Conservation (phyloP, 495 filamentous ascomycete species). For the Penicillium egyptiacum region DNA sequence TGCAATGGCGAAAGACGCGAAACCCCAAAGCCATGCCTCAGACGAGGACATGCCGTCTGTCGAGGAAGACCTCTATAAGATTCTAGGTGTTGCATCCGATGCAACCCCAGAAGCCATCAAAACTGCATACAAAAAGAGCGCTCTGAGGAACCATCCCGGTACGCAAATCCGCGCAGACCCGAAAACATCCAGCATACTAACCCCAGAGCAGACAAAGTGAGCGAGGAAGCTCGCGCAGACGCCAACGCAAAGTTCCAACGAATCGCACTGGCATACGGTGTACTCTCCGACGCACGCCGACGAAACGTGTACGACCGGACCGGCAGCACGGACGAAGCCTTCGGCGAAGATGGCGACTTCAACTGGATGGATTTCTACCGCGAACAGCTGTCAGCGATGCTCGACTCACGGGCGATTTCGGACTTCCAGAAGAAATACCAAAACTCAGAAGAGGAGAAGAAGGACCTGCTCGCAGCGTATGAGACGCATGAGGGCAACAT, state of each 20-base stretch:
- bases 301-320: constrained; percentile 85
- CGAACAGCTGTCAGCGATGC: constrained; percentile 70
- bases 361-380: constrained; percentile 88
- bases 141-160: constrained; percentile 89
- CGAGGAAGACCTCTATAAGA: constrained; percentile 82
- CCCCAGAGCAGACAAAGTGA: constrained; percentile 63
- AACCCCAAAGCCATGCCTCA: constrained; percentile 16
- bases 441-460: constrained; percentile 78
- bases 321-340: constrained; percentile 77
- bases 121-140: constrained; percentile 90
- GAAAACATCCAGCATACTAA: neutral
- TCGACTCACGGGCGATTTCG: constrained; percentile 67
- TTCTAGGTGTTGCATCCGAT: constrained; percentile 67
- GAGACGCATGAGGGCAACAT: constrained; percentile 67
- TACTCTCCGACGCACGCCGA: constrained; percentile 76
- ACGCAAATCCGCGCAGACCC: constrained; percentile 24
- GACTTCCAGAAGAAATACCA: constrained; percentile 76
- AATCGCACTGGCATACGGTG: constrained; percentile 89
- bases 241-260: constrained; percentile 82
- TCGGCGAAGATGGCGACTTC: constrained; percentile 76
- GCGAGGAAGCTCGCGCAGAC: constrained; percentile 57
- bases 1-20: constrained; percentile 24
- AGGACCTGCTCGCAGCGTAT: constrained; percentile 75
- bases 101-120: constrained; percentile 83
- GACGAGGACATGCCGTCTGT: constrained; percentile 44